Percentiles rank a stretch among this genome's conserved stretches.
Evolutionary conservation across 2,329 filamentous ascomycete species (phyloP).

Genomic region (Harringtonia aguacate): DNA sequence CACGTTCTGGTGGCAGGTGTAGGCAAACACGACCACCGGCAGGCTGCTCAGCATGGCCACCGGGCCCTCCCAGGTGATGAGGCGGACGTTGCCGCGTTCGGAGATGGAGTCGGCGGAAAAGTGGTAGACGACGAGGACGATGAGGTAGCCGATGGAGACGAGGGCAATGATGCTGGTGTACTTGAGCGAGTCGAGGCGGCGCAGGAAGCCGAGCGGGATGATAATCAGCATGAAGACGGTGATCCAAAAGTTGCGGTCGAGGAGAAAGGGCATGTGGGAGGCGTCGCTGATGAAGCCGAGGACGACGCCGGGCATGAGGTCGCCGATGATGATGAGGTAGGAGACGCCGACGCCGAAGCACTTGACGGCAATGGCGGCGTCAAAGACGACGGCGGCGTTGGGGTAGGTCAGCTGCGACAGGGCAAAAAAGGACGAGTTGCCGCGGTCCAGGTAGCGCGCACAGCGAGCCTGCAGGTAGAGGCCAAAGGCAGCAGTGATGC

Average conservation of each 20-base stretch:
- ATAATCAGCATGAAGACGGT: constrained; percentile 95
- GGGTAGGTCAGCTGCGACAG: constrained; percentile 94
- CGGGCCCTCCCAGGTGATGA: constrained; percentile 69
- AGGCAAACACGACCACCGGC: constrained; percentile 96
- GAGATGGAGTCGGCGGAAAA: constrained; percentile 70
- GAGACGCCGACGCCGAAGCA: constrained; percentile 96
- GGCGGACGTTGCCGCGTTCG: constrained; percentile 60
- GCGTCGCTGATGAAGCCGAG: constrained; percentile 62
- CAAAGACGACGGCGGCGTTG: constrained; percentile 89
- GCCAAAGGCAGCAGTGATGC: constrained; percentile 78
- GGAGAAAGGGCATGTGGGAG: constrained; percentile 58
- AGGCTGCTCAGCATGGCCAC: constrained; percentile 74
- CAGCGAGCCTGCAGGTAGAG: constrained; percentile 92
- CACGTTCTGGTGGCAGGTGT: constrained; percentile 97
- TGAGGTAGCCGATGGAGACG: constrained; percentile 86
- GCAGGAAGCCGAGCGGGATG: constrained; percentile 86
- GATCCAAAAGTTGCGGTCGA: constrained; percentile 94
- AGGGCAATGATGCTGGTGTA: constrained; percentile 91
- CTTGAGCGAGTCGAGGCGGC: constrained; percentile 87
- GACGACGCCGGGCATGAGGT: constrained; percentile 93
- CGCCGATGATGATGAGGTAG: constrained; percentile 97
- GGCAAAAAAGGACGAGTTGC: constrained; percentile 88
- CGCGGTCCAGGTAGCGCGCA: constrained; percentile 83
- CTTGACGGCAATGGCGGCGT: constrained; percentile 91
- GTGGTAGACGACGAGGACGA: constrained; percentile 87